Base-by-base conservation (phyloP, 2,329 filamentous ascomycete genomes). In the Leptosphaerulina australis region DNA sequence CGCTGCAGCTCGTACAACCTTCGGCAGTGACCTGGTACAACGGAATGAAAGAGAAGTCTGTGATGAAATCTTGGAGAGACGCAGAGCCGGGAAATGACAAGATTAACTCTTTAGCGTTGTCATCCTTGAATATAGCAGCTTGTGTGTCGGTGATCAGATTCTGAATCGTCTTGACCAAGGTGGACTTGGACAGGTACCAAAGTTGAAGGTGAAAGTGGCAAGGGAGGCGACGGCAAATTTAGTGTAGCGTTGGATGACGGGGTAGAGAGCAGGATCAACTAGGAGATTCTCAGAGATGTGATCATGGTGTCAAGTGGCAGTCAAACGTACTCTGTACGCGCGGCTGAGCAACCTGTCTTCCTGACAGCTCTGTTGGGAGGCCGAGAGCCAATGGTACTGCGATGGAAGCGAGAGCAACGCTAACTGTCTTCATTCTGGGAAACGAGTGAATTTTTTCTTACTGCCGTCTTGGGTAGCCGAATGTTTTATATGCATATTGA, bases 1-100 rank as follows among this genome's bases (percentile, higher is more conserved):
- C 73, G 25, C 73, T 60, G 67, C 83, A 87, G 61, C 67, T 74
- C 3, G 50, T 38, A 50, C 71, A 74, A 34, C 52, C 52, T 7
- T 39, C 35, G 15, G 52, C 55, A 0, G 49, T 47, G 15, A 35
- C 44, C 1, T 57, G 50, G 9, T 50, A 41, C 18, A 52, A 30
- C 7, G 56, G 43, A 21, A 48, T 15, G 20, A 55, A 59, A 11
- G 36, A 35, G 22, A 58, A 52, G 46, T 60, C 55, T 10, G 52
- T 58, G 4, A 45, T 33, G 41, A 51, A 50, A 26, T 60, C 55
- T 14, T 58, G 55, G 7, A 52, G 20, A 1, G 57, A 60, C 5
- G 14, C n/a, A 10, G 46, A 34, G 0, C 57, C 55, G 9, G 57
- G 33, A n/a, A 60, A 58, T 7, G 57, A 60, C 2, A 60, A 35